Conservation (phyloP, 2,329 filamentous ascomycete genomes). For the Pseudogymnoascus sp. region DNA sequence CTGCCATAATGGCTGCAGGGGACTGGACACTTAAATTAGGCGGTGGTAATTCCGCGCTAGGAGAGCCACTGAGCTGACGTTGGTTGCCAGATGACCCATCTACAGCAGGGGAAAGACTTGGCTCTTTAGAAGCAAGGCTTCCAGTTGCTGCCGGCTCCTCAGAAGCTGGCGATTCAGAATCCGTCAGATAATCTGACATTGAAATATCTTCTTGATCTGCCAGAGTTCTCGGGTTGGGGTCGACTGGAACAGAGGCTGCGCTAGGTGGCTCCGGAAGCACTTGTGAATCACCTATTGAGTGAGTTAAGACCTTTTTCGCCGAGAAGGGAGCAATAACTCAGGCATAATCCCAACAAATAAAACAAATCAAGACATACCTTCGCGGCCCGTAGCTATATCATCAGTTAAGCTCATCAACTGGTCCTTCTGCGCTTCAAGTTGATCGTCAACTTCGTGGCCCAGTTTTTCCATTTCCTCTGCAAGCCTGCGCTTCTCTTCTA, state of each 20-base stretch:
- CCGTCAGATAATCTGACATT: neutral
- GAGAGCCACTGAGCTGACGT: neutral
- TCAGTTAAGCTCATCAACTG: slow-evolving; percentile 25
- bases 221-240: neutral
- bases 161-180: neutral
- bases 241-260: neutral
- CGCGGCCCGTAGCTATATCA: slow-evolving; percentile 20
- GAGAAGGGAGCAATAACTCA: neutral
- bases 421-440: slow-evolving; percentile 29
- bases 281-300: slow-evolving; percentile 17
- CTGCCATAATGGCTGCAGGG: neutral
- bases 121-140: neutral
- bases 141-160: neutral
- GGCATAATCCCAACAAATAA: neutral
- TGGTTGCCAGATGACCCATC: neutral
- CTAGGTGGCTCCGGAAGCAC: neutral
- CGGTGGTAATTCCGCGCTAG: neutral
- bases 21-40: neutral
- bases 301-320: slow-evolving; percentile 14
- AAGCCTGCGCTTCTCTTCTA: slow-evolving; percentile 28
- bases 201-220: neutral
- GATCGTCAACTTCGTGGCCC: slow-evolving; percentile 28
- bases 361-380: slow-evolving; percentile 6
- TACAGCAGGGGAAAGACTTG: neutral
- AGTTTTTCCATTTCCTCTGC: slow-evolving; percentile 30